phyloP scores from a whole-genome alignment of 768 basidiomycete genomes.

The Fomitopsis serialis region DNA sequence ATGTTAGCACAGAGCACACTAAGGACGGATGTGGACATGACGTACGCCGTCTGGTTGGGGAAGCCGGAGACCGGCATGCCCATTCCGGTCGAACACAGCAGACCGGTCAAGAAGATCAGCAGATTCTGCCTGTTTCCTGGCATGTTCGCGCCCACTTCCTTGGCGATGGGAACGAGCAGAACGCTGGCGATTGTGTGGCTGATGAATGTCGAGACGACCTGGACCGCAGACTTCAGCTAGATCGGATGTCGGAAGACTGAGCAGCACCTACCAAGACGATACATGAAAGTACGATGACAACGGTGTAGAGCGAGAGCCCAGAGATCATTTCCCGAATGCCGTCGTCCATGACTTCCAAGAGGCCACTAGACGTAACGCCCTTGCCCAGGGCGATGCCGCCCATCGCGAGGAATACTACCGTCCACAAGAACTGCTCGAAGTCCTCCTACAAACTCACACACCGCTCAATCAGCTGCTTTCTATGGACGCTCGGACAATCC shows the following conservation, averaged over 20 bases:
- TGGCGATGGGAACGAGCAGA: slow-evolving; percentile 93
- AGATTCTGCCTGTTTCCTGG: slow-evolving; percentile 66
- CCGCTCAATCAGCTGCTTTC: slow-evolving; percentile 71
- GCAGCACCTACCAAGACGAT: slow-evolving; percentile 24
- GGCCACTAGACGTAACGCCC: slow-evolving; percentile 84
- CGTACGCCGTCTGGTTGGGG: slow-evolving; percentile 95
- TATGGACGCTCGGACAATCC: slow-evolving; percentile 90
- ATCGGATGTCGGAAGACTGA: background rate
- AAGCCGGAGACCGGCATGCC: slow-evolving; percentile 99
- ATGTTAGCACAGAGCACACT: slow-evolving; percentile 6
- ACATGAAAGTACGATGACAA: slow-evolving; percentile 54
- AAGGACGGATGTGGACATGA: slow-evolving; percentile 15
- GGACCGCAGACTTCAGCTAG: background rate
- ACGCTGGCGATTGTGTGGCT: slow-evolving; percentile 97
- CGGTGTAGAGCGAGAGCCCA: slow-evolving; percentile 59
- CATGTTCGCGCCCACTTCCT: slow-evolving; percentile 80
- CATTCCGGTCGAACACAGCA: slow-evolving; percentile 96
- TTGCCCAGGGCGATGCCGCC: slow-evolving; percentile 96
- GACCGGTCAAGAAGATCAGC: slow-evolving; percentile 87
- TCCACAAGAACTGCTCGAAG: slow-evolving; percentile 93
- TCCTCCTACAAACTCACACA: slow-evolving; percentile 57
- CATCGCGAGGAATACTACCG: slow-evolving; percentile 95
- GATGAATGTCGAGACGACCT: slow-evolving; percentile 92
- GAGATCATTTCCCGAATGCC: slow-evolving; percentile 54
- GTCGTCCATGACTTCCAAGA: slow-evolving; percentile 73